These are phyloP conservation scores for Ramichloridium luteum DNA, from an alignment of 2,329 filamentous ascomycete genomes.

Conservation along the genomic window DNA sequence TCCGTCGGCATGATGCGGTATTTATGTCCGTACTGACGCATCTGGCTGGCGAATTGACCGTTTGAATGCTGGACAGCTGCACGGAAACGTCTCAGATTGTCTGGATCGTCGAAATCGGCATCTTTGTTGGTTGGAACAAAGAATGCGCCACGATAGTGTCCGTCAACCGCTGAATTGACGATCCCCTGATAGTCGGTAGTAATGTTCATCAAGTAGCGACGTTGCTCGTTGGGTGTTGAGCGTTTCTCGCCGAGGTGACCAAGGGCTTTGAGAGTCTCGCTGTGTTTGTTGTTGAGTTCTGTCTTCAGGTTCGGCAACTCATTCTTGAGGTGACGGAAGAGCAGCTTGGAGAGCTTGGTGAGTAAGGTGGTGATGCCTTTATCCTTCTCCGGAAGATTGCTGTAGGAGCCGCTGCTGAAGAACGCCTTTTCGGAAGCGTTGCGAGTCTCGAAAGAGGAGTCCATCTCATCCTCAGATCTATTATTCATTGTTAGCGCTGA, in stretches of 20 bases:
- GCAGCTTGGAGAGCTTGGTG: slow-evolving; percentile 38
- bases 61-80: slow-evolving; percentile 43
- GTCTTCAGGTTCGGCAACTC: slow-evolving; percentile 25
- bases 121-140: slow-evolving; percentile 31
- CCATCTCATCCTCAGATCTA: slow-evolving; percentile 21
- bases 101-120: slow-evolving; percentile 8
- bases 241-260: slow-evolving; percentile 39
- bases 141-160: slow-evolving; percentile 40
- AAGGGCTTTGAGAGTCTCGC: slow-evolving; percentile 24
- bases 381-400: slow-evolving; percentile 16
- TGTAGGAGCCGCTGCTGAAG: slow-evolving; percentile 24
- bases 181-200: slow-evolving; percentile 35
- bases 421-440: slow-evolving; percentile 27
- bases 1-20: slow-evolving; percentile 22
- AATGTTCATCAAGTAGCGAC: slow-evolving; percentile 35
- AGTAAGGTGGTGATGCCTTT: slow-evolving; percentile 40
- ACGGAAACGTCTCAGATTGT: slow-evolving; percentile 35
- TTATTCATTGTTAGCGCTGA: no score
- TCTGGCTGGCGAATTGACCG: slow-evolving; percentile 34
- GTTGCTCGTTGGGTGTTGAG: slow-evolving; percentile 36
- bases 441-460: slow-evolving; percentile 28
- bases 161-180: slow-evolving; percentile 37
- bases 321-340: slow-evolving; percentile 28
- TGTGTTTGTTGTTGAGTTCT: slow-evolving; percentile 23
- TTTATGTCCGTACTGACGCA: slow-evolving; percentile 33